Evolutionary conservation across 768 basidiomycete species (phyloP).

Genomic region (Amanita rubescens): DNA sequence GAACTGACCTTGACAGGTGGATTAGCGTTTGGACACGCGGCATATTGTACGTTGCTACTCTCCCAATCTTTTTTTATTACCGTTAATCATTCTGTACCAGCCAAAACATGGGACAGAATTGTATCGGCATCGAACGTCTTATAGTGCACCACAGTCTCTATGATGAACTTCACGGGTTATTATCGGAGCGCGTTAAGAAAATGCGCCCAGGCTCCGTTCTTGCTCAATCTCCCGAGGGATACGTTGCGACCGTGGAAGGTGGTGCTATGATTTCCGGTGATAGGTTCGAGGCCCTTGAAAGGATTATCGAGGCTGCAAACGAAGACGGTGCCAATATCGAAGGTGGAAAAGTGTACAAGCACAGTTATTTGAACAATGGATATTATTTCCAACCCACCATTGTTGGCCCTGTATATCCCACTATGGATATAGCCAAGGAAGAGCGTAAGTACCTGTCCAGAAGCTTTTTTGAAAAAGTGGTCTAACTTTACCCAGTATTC

Average conservation of each 20-base stretch:
- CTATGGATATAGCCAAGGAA: conserved; percentile 69
- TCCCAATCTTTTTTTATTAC: not conserved
- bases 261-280: conserved; percentile 80
- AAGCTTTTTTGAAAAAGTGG: not conserved
- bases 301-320: conserved; percentile 61
- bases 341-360: conserved; percentile 61
- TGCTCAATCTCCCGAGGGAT: conserved; percentile 57
- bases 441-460: conserved; percentile 53
- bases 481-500: conserved; percentile 54
- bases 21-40: conserved; percentile 83
- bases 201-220: conserved; percentile 78
- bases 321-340: conserved; percentile 56
- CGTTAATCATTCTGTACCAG: conserved; percentile 28
- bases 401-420: conserved; percentile 64
- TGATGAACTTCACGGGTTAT: conserved; percentile 60
- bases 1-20: conserved; percentile 77
- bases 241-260: conserved; percentile 68
- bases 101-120: conserved; percentile 93
- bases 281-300: conserved; percentile 63
- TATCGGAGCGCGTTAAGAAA: conserved; percentile 55
- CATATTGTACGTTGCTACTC: conserved; percentile 59
- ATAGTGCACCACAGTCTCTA: conserved; percentile 78
- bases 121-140: conserved; percentile 92
- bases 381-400: conserved; percentile 86
- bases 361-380: conserved; percentile 63